Evolutionary conservation across 306 rosid species (phyloP).

Genomic region (Fagus sylvatica): DNA sequence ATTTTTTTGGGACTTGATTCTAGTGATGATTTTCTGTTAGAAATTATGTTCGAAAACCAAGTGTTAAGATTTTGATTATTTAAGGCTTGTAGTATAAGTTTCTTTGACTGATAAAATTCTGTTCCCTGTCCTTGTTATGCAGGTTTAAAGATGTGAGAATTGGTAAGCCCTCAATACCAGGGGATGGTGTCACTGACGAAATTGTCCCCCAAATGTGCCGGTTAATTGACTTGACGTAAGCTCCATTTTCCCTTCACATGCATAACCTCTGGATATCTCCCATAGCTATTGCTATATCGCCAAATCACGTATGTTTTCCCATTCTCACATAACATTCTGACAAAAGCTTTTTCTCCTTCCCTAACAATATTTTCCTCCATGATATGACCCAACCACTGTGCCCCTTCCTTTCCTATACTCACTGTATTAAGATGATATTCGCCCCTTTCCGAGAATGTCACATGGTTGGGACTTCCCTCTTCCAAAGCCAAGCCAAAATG

Average conservation of each 20-base stretch:
- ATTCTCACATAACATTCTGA: too few species aligned
- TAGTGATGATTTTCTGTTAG: not conserved
- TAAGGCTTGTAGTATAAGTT: slow-evolving; percentile 5
- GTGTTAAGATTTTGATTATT: slow-evolving; percentile 8
- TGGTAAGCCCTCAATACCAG: slow-evolving; percentile 52
- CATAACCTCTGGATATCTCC: slow-evolving; percentile 8
- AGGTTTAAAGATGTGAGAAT: slow-evolving; percentile 71
- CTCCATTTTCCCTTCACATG: not conserved
- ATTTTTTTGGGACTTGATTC: not conserved
- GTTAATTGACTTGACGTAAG: slow-evolving; percentile 78
- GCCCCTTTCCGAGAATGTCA: too few species aligned
- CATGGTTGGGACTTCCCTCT: too few species aligned
- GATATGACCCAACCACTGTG: too few species aligned
- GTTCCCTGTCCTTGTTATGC: slow-evolving; percentile 25
- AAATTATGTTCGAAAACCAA: not conserved
- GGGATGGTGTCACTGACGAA: slow-evolving; percentile 45
- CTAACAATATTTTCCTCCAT: too few species aligned
- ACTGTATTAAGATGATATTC: too few species aligned
- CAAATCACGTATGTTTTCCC: too few species aligned
- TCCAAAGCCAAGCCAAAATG: too few species aligned
- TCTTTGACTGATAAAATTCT: slow-evolving; percentile 19
- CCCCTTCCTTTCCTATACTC: too few species aligned
- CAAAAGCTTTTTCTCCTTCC: too few species aligned
- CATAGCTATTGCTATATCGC: too few species aligned
- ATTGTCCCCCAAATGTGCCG: slow-evolving; percentile 77